phyloP scores from a whole-genome alignment of 176 grass and related monocot species.

The Panicum miliaceum region DNA sequence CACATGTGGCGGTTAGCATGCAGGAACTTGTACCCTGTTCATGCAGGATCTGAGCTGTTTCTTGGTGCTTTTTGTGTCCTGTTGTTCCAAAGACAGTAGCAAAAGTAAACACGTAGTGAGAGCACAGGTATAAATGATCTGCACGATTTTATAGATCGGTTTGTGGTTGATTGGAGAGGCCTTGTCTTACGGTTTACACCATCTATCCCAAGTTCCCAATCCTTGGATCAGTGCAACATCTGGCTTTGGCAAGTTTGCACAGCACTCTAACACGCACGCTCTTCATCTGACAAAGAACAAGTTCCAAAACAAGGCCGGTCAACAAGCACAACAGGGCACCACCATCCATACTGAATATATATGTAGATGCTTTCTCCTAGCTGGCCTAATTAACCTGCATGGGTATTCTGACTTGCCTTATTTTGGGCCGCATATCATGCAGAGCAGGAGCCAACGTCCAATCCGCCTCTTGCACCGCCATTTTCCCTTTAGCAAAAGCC shows the following conservation, averaged over 20 bases:
- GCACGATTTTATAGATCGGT: too few species aligned
- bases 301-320: slow-evolving; percentile 13
- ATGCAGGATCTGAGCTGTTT: too few species aligned
- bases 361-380: background rate
- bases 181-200: background rate
- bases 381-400: background rate
- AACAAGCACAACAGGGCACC: slow-evolving; percentile 1
- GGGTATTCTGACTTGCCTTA: slow-evolving; percentile 2
- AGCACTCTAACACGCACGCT: background rate
- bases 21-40: too few species aligned
- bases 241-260: background rate
- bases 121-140: too few species aligned
- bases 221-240: background rate
- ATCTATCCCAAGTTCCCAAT: slow-evolving; percentile 40
- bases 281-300: background rate
- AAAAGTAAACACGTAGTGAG: too few species aligned
- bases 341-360: background rate
- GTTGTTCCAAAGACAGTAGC: too few species aligned
- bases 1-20: too few species aligned
- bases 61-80: too few species aligned
- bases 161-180: background rate
- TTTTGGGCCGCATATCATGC: background rate
- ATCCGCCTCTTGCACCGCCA: slow-evolving; percentile 3
- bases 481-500: slow-evolving; percentile 37
- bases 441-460: background rate